A percentile compares a stretch with the other conserved stretches of the same genome.
Evolutionary conservation across 129 eudicot genomes (phyloP).

Genomic region (Kitagawia praeruptora): DNA sequence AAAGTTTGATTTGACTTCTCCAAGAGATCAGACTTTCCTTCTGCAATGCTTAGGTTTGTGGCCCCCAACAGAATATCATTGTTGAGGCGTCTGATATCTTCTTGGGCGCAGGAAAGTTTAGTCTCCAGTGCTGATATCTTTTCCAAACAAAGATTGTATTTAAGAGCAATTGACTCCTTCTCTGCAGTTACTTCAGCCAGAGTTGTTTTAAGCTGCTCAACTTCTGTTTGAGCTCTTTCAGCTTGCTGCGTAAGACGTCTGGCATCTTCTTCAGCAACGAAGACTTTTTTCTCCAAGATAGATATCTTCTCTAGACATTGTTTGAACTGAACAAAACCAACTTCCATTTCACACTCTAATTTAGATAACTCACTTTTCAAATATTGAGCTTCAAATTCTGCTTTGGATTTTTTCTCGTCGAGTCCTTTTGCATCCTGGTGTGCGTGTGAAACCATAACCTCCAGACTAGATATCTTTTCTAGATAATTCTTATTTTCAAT

Average conservation of each 20-base stretch:
- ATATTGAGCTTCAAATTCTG: slow-evolving; percentile 31
- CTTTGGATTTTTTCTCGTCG: slow-evolving; percentile 18
- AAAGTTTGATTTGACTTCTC: slow-evolving; percentile 58
- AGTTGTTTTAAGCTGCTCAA: slow-evolving; percentile 36
- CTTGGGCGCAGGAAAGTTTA: slow-evolving; percentile 44
- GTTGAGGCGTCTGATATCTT: slow-evolving; percentile 55
- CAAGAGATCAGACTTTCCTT: slow-evolving; percentile 50
- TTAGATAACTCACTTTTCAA: slow-evolving; percentile 27
- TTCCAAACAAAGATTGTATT: slow-evolving; percentile 55
- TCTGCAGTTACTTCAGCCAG: slow-evolving; percentile 43
- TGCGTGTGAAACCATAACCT: slow-evolving; percentile 32
- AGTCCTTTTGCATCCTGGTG: slow-evolving; percentile 21
- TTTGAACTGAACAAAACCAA: slow-evolving; percentile 36
- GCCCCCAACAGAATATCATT: slow-evolving; percentile 36
- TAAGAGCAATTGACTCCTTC: slow-evolving; percentile 45
- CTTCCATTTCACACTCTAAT: slow-evolving; percentile 29
- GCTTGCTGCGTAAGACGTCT: slow-evolving; percentile 35
- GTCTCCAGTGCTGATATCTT: slow-evolving; percentile 49
- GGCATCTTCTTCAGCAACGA: slow-evolving; percentile 36
- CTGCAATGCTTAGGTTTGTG: slow-evolving; percentile 42
- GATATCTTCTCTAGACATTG: slow-evolving; percentile 53
- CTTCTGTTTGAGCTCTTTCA: slow-evolving; percentile 55
- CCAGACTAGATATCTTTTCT: slow-evolving; percentile 53
- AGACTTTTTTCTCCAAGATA: slow-evolving; percentile 42
- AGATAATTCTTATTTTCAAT: slow-evolving; percentile 34